Conservation (phyloP, 2,329 filamentous ascomycete genomes). For the Stagonosporopsis cucurbitacearum region DNA sequence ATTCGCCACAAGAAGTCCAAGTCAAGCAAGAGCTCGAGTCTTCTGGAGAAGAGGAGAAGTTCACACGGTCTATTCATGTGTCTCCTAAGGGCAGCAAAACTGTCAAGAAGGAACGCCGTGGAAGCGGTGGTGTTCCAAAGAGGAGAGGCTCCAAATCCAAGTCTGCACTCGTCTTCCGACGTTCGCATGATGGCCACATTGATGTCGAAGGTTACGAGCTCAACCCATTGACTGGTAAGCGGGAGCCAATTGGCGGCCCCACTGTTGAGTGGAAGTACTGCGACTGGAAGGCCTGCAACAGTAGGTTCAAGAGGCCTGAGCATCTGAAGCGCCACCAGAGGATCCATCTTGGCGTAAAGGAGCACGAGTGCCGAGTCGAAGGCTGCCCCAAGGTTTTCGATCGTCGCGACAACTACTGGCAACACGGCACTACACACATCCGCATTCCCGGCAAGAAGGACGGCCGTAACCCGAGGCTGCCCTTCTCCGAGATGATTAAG, state of each 20-base stretch:
- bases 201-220: slow-evolving; percentile 14
- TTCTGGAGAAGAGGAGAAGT: slow-evolving; percentile 21
- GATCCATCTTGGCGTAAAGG: slow-evolving; percentile 31
- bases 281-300: slow-evolving; percentile 11
- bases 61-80: slow-evolving; percentile 30
- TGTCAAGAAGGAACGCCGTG: slow-evolving; percentile 29
- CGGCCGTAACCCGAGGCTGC: slow-evolving; percentile 34
- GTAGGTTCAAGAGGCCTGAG: slow-evolving; percentile 37
- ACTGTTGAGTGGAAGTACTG: slow-evolving; percentile 20
- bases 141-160: slow-evolving; percentile 17
- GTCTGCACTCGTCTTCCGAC: slow-evolving; percentile 12
- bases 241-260: slow-evolving; percentile 15
- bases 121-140: slow-evolving; percentile 8
- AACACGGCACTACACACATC: slow-evolving; percentile 43
- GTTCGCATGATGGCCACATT: slow-evolving; percentile 19
- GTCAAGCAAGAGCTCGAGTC: slow-evolving; percentile 33
- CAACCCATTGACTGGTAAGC: slow-evolving; percentile 13
- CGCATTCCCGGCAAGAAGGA: slow-evolving; percentile 34
- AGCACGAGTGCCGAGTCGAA: slow-evolving; percentile 29
- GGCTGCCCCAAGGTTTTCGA: slow-evolving; percentile 38
- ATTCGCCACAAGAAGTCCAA: slow-evolving; percentile 29
- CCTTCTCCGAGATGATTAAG: slow-evolving; percentile 32
- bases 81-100: slow-evolving; percentile 36
- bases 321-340: slow-evolving; percentile 41
- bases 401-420: slow-evolving; percentile 46